These are phyloP conservation scores for Cladosporium colombiae DNA, from an alignment of 2,329 filamentous ascomycete species.

Conservation along the genomic window DNA sequence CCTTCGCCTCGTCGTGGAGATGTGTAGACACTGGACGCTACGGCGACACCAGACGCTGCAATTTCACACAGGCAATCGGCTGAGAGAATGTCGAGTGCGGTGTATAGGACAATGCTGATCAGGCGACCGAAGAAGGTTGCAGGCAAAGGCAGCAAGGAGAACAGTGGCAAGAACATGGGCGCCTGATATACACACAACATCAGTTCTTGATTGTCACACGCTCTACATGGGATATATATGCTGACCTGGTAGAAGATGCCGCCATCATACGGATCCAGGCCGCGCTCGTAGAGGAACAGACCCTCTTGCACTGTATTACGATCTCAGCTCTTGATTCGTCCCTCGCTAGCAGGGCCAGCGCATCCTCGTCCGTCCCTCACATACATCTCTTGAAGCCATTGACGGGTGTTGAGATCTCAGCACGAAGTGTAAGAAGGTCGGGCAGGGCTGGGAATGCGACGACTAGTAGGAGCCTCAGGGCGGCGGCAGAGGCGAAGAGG, in stretches of 20 bases:
- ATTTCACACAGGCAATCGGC: slow-evolving; percentile 78
- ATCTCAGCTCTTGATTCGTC: slow-evolving; percentile 32
- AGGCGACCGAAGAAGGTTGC: slow-evolving; percentile 44
- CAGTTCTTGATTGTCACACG: not conserved
- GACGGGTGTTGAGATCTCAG: slow-evolving; percentile 94
- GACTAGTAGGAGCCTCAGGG: slow-evolving; percentile 78
- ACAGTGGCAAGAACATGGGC: slow-evolving; percentile 85
- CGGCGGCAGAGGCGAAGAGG: slow-evolving; percentile 74
- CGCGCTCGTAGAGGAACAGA: slow-evolving; percentile 91
- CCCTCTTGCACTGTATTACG: slow-evolving; percentile 79
- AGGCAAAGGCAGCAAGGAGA: slow-evolving; percentile 81
- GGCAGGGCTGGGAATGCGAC: slow-evolving; percentile 79
- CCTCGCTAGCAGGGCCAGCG: slow-evolving; percentile 21
- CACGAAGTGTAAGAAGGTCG: slow-evolving; percentile 81
- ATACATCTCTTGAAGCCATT: slow-evolving; percentile 96
- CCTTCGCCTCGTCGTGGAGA: slow-evolving; percentile 73
- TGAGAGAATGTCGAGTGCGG: slow-evolving; percentile 75
- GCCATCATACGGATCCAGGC: slow-evolving; percentile 95
- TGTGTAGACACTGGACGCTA: slow-evolving; percentile 72
- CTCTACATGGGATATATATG: slow-evolving; percentile 9
- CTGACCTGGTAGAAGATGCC: slow-evolving; percentile 72
- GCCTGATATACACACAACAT: slow-evolving; percentile 54
- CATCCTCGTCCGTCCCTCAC: slow-evolving; percentile 35
- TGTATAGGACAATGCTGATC: slow-evolving; percentile 78
- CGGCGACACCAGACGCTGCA: slow-evolving; percentile 76